phyloP scores from a whole-genome alignment of 1,284 basidiomycete species.

The Xerocomus subilludens region DNA sequence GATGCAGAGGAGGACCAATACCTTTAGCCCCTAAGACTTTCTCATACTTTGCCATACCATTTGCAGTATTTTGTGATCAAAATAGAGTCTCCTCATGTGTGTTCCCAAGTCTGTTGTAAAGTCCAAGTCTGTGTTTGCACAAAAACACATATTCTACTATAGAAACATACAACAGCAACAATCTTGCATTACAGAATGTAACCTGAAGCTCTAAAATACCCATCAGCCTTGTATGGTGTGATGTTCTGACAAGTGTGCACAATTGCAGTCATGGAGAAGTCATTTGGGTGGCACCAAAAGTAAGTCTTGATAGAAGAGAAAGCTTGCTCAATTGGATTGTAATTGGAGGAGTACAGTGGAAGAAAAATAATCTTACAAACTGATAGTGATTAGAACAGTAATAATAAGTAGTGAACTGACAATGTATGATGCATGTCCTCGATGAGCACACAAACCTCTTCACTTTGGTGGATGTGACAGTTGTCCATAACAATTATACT shows the following conservation, averaged over 20 bases:
- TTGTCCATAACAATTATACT: constrained; percentile 13
- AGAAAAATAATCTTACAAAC: background rate
- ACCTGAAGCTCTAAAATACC: no score
- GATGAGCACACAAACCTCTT: background rate
- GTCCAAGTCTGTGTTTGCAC: no score
- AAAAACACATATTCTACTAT: background rate
- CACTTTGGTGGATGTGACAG: background rate
- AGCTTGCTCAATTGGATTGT: background rate
- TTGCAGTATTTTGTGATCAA: no score
- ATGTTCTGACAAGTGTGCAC: constrained; percentile 6
- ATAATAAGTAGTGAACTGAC: background rate
- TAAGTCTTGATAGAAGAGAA: background rate
- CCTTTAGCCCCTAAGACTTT: no score
- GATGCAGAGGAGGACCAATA: no score
- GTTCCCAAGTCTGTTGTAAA: no score
- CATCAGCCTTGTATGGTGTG: constrained; percentile 5
- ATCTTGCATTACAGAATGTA: background rate
- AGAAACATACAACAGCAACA: no score
- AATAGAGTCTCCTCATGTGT: no score
- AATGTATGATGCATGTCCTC: no score
- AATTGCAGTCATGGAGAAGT: background rate
- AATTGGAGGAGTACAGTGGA: background rate
- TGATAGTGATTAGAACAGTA: background rate
- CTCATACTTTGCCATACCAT: no score
- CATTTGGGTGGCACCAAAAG: background rate